A percentile compares a stretch with the other conserved stretches of the same genome.
Evolutionary conservation across 371 early-diverging fungal genomes (phyloP).

Genomic region (Conidiobolus incongruus): DNA sequence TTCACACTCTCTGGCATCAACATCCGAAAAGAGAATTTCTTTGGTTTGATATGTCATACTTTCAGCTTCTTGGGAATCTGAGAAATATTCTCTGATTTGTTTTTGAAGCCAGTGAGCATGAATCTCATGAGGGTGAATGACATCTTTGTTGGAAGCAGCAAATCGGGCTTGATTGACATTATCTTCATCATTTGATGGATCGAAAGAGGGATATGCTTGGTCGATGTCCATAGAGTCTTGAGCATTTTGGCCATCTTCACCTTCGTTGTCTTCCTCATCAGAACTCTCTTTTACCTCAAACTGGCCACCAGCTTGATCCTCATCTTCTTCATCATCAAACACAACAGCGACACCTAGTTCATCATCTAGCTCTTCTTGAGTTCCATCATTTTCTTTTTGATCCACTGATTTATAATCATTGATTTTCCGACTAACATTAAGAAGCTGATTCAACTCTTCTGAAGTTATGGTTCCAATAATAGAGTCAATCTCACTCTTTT

Average conservation of each 20-base stretch:
- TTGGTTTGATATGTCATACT: slow-evolving; percentile 58
- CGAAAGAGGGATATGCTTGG: slow-evolving; percentile 5
- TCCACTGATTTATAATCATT: slow-evolving; percentile 51
- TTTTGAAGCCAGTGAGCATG: slow-evolving; percentile 97
- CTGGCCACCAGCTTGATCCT: slow-evolving; percentile 14
- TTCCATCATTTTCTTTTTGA: slow-evolving; percentile 14
- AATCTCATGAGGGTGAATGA: slow-evolving; percentile 51
- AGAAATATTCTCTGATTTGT: slow-evolving; percentile 46
- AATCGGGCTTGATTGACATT: slow-evolving; percentile 7
- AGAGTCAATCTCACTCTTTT: slow-evolving; percentile 56
- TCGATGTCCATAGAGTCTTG: slow-evolving; percentile 13
- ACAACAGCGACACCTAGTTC: slow-evolving; percentile 58
- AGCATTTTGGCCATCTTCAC: slow-evolving; percentile 17
- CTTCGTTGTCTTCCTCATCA: slow-evolving; percentile 23
- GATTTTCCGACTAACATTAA: slow-evolving; percentile 80
- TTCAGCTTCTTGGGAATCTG: slow-evolving; percentile 70
- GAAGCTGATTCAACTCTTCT: slow-evolving; percentile 64
- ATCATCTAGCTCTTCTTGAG: slow-evolving; percentile 31
- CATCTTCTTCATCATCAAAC: slow-evolving; percentile 47
- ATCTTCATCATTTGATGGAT: slow-evolving; percentile 13
- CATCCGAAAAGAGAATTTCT: slow-evolving; percentile 40
- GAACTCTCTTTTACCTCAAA: slow-evolving; percentile 13
- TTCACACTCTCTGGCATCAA: slow-evolving; percentile 62
- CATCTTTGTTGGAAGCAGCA: slow-evolving; percentile 8
- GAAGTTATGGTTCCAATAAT: slow-evolving; percentile 34